Percentiles rank a stretch among this genome's conserved stretches.
Conservation (phyloP, 345 rosid genomes). For the Hibiscus mutabilis region DNA sequence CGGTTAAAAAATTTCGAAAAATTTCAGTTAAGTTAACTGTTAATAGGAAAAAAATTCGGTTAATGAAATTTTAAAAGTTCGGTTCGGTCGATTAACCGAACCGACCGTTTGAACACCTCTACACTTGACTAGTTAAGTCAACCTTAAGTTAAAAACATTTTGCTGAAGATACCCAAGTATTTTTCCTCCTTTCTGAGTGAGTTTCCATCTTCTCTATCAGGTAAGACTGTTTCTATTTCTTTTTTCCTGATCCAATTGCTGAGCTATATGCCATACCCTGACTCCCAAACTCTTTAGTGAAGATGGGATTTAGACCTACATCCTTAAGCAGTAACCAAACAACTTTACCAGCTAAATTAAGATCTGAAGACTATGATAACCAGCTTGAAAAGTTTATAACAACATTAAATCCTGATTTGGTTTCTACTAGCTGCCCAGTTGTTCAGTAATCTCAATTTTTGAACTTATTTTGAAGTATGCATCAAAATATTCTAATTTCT, state of each 20-base stretch:
- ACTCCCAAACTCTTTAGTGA: neutral
- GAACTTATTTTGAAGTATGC: neutral
- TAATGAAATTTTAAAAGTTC: too few relatives aligned
- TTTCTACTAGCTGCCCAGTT: neutral
- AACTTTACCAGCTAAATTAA: neutral
- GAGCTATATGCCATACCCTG: neutral
- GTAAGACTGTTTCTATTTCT: neutral
- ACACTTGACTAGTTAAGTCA: too few relatives aligned
- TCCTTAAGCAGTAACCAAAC: neutral
- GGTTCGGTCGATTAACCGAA: too few relatives aligned
- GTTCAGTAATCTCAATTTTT: neutral
- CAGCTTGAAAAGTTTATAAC: neutral
- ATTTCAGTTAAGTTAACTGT: too few relatives aligned
- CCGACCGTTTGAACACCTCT: too few relatives aligned
- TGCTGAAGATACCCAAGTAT: neutral
- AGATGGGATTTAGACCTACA: neutral
- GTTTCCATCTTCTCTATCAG: neutral
- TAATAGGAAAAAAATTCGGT: too few relatives aligned
- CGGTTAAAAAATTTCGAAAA: too few relatives aligned
- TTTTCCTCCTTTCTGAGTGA: neutral
- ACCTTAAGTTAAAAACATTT: too few relatives aligned
- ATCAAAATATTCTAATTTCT: neutral
- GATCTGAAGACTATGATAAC: neutral
- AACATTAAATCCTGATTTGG: neutral
- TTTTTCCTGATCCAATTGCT: neutral